phyloP scores from a whole-genome alignment of 2,329 filamentous ascomycete species.

The Talaromyces amestolkiae region DNA sequence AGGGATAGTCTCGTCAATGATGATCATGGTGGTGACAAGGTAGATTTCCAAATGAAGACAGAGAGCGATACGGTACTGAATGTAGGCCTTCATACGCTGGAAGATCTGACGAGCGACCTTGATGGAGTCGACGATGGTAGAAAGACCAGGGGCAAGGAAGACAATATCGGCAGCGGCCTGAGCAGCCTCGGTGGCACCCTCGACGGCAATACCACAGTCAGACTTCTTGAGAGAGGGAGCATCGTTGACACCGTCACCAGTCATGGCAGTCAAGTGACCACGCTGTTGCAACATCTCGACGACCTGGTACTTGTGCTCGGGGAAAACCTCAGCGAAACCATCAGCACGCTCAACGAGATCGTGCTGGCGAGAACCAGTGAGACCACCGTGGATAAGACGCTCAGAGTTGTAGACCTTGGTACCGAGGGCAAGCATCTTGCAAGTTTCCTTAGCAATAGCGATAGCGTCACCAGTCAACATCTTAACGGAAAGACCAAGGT shows the following conservation, averaged over 20 bases:
- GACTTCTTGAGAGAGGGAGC: constrained; percentile 68
- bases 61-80: constrained; percentile 69
- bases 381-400: constrained; percentile 68
- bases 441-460: constrained; percentile 72
- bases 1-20: constrained; percentile 69
- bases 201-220: constrained; percentile 67
- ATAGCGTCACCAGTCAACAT: constrained; percentile 75
- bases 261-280: constrained; percentile 67
- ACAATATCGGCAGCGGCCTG: constrained; percentile 68
- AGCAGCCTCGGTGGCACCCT: constrained; percentile 65
- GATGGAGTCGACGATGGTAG: constrained; percentile 66
- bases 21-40: constrained; percentile 69
- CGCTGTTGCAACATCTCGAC: constrained; percentile 69
- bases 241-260: constrained; percentile 69
- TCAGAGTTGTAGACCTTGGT: constrained; percentile 75
- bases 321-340: constrained; percentile 68
- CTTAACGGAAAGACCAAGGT: constrained; percentile 70
- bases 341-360: constrained; percentile 69
- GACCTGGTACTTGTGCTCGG: constrained; percentile 69
- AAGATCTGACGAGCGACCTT: constrained; percentile 69
- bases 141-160: constrained; percentile 67
- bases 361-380: constrained; percentile 66
- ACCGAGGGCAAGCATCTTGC: constrained; percentile 71
- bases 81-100: constrained; percentile 71
- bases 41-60: constrained; percentile 70